Evolutionary conservation across 2,329 filamentous ascomycete genomes (phyloP), one percentile per base, ranked within the genome.

Genomic region (Colletotrichum tamarilloi): DNA sequence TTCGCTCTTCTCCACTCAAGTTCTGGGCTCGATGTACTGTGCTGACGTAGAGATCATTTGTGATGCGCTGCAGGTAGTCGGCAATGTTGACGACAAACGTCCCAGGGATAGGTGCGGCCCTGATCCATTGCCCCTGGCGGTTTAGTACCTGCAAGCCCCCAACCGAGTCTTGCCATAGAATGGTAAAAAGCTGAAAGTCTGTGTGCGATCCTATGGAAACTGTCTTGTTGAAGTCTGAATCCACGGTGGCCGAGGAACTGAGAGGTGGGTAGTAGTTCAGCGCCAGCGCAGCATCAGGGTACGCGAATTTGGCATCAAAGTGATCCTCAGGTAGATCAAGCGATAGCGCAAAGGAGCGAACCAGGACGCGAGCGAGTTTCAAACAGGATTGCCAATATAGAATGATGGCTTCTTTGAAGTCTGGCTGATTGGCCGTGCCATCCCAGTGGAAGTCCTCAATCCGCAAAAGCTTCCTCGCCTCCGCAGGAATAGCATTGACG

Each of bases 381-480:
- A 92, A 81, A 49, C 87, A 87, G 7, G 82, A 79, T 24, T 80
- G 77, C 82, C 86, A 90, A 76, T 90, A 89, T 1, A 76, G 75
- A 9, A 88, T 76, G 3, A 85, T 80, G 19, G 85, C 84, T 0
- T 83, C 75, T 74, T 87, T 86, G 79, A 91, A 89, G 6, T 78
- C 77, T 12, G 86, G 85, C 1, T 89, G 73, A 72, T 88, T 84
- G 1, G 78, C 76, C 1, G 87, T 89, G 14, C 81, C 83, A 55
- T 87, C 82, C 88, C 88, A 91, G 19, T 88, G 83, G 56, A 87
- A 88, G 2, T 88, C 84, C 73, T 90, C 87, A 3, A 82, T 82
- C 2, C 83, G 79, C 5, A 89, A 81, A 75, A 81, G 83, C 5
- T 77, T 76, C 28, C 80, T 82, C 8, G 86, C 82, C 5, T 87